Evolutionary conservation across 2,329 filamentous ascomycete species (phyloP).

Genomic region (Bipolaris victoriae): DNA sequence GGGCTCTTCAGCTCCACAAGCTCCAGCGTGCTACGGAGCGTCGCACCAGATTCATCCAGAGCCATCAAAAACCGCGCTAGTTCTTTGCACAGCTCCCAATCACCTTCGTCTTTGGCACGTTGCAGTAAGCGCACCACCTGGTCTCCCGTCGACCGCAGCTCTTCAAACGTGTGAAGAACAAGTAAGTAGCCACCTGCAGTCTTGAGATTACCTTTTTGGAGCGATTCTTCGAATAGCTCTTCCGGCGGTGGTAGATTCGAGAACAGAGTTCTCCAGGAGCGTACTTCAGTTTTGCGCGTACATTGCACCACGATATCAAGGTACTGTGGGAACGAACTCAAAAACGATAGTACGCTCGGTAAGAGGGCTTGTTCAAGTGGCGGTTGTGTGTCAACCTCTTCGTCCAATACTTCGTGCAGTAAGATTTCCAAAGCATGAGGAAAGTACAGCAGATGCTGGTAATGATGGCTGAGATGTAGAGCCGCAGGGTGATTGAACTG

Average conservation of each 20-base stretch:
- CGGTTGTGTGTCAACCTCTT: conserved; percentile 78
- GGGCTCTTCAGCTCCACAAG: conserved; percentile 49
- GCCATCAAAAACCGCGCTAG: conserved; percentile 93
- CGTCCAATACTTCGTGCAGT: conserved; percentile 89
- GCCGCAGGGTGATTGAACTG: conserved; percentile 81
- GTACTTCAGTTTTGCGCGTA: conserved; percentile 93
- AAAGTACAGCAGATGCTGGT: conserved; percentile 88
- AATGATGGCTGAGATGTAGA: conserved; percentile 80
- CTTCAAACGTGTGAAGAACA: conserved; percentile 81
- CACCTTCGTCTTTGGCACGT: conserved; percentile 79
- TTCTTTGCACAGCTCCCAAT: conserved; percentile 96
- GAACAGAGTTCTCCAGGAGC: conserved; percentile 94
- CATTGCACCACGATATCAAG: conserved; percentile 96
- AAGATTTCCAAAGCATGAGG: conserved; percentile 90
- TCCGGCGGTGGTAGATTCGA: conserved; percentile 87
- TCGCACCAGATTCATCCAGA: conserved; percentile 84
- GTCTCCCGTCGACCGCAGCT: conserved; percentile 67
- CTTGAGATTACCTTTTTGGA: conserved; percentile 84
- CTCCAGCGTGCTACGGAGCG: conserved; percentile 73
- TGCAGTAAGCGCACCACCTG: conserved; percentile 82
- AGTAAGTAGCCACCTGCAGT: conserved; percentile 97
- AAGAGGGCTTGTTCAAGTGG: conserved; percentile 57
- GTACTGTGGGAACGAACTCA: conserved; percentile 71
- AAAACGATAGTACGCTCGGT: conserved; percentile 60
- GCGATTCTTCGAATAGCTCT: conserved; percentile 90